Evolutionary conservation across 371 early-diverging fungal genomes (phyloP).

Genomic region (Mortierella sp.): DNA sequence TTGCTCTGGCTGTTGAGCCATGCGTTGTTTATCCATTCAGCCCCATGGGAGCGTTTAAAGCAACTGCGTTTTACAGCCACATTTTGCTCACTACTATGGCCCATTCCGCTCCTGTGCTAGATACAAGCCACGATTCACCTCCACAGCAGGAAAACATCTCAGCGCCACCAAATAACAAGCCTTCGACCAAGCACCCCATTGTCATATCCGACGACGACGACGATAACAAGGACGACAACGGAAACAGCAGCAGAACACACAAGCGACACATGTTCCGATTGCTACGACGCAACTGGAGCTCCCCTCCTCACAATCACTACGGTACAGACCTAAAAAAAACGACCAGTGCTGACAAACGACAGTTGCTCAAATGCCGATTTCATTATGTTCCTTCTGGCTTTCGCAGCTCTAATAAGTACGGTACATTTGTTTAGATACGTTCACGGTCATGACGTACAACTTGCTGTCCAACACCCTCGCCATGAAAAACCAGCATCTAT

Average conservation of each 20-base stretch:
- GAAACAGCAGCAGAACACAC: background rate
- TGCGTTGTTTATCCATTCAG: no score
- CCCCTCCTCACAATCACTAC: background rate
- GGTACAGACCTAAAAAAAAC: background rate
- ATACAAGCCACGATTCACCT: background rate
- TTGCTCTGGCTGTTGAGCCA: background rate
- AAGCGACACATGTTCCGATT: background rate
- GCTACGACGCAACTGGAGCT: background rate
- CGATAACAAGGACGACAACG: background rate
- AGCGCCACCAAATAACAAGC: background rate
- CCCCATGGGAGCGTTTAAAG: no score
- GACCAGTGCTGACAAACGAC: background rate
- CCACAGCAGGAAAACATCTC: background rate
- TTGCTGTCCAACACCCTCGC: conserved; percentile 34
- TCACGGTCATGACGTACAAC: conserved; percentile 52
- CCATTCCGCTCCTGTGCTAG: background rate
- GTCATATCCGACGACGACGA: background rate
- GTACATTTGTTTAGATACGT: conserved; percentile 8
- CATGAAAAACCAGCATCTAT: conserved; percentile 16
- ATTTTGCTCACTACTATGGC: background rate
- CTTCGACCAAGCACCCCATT: background rate
- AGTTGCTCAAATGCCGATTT: background rate
- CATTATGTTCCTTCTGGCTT: background rate
- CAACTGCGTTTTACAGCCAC: background rate
- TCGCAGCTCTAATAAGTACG: background rate